Percentiles rank a stretch among this genome's conserved stretches.
Evolutionary conservation across 2,329 filamentous ascomycete species (phyloP).

Genomic region (Orbilia brochopaga): DNA sequence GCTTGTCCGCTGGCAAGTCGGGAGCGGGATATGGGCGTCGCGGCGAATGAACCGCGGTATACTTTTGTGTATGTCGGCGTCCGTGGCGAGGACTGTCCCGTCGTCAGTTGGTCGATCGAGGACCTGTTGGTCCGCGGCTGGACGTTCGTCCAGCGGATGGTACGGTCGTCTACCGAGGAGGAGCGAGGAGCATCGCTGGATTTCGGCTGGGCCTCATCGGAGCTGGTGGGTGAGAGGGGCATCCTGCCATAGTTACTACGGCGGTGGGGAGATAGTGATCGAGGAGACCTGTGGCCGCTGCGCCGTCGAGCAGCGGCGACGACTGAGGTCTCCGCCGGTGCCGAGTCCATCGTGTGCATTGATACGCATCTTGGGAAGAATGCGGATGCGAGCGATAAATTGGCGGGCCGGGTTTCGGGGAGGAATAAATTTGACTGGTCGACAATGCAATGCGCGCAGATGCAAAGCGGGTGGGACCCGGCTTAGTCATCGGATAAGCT

Average conservation of each 20-base stretch:
- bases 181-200: neutral
- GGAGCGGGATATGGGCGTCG: constrained; percentile 41
- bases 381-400: neutral
- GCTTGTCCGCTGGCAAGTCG: constrained; percentile 34
- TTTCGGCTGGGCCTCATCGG: constrained; percentile 17
- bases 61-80: constrained; percentile 42
- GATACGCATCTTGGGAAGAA: constrained; percentile 16
- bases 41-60: constrained; percentile 40
- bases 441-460: constrained; percentile 11
- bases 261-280: constrained; percentile 29
- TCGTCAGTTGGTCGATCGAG: constrained; percentile 19
- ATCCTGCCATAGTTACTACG: neutral
- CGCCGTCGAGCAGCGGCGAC: constrained; percentile 39
- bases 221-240: constrained; percentile 7
- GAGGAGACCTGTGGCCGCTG: constrained; percentile 21
- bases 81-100: constrained; percentile 39
- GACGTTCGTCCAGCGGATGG: constrained; percentile 21
- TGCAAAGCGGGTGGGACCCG: neutral
- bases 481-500: constrained; percentile 25
- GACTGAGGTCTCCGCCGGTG: constrained; percentile 44
- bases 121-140: constrained; percentile 18
- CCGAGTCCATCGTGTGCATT: constrained; percentile 36
- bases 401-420: neutral
- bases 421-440: neutral
- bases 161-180: constrained; percentile 13